These are phyloP conservation scores for Starmerella davenportii DNA, from an alignment of 805 yeast species.

Conservation along the genomic window DNA sequence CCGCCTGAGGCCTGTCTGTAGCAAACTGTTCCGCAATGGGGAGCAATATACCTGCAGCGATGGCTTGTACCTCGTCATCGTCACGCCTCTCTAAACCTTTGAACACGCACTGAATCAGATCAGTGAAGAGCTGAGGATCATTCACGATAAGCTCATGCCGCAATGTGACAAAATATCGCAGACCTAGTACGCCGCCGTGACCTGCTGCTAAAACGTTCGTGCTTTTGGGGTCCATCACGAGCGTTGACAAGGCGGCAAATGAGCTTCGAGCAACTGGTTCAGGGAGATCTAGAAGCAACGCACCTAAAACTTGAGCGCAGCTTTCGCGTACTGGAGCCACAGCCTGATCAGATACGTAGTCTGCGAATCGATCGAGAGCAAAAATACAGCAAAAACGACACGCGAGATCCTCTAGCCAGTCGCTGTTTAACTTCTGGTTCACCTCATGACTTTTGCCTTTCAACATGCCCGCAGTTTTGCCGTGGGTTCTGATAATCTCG, in stretches of 20 bases:
- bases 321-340: slow-evolving; percentile 97
- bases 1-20: slow-evolving; percentile 30
- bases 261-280: slow-evolving; percentile 40
- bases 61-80: slow-evolving; percentile 94
- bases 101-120: slow-evolving; percentile 66
- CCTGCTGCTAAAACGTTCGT: slow-evolving; percentile 83
- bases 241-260: slow-evolving; percentile 44
- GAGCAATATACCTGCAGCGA: slow-evolving; percentile 78
- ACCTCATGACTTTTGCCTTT: slow-evolving; percentile 41
- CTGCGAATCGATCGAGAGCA: slow-evolving; percentile 90
- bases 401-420: slow-evolving; percentile 70
- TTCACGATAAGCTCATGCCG: slow-evolving; percentile 60
- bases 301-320: slow-evolving; percentile 86
- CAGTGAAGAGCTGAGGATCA: slow-evolving; percentile 38
- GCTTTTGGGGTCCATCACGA: slow-evolving; percentile 37
- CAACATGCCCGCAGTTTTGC: slow-evolving; percentile 68
- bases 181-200: slow-evolving; percentile 92
- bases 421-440: slow-evolving; percentile 46
- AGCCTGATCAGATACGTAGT: slow-evolving; percentile 90
- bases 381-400: slow-evolving; percentile 71
- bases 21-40: slow-evolving; percentile 85
- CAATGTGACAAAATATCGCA: slow-evolving; percentile 79
- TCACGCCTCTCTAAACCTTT: slow-evolving; percentile 56
- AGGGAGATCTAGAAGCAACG: slow-evolving; percentile 58
- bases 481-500: slow-evolving; percentile 69